A percentile compares a stretch with the other conserved stretches of the same genome.
phyloP scores from a whole-genome alignment of 345 rosid genomes.

The Carallia brachiata region DNA sequence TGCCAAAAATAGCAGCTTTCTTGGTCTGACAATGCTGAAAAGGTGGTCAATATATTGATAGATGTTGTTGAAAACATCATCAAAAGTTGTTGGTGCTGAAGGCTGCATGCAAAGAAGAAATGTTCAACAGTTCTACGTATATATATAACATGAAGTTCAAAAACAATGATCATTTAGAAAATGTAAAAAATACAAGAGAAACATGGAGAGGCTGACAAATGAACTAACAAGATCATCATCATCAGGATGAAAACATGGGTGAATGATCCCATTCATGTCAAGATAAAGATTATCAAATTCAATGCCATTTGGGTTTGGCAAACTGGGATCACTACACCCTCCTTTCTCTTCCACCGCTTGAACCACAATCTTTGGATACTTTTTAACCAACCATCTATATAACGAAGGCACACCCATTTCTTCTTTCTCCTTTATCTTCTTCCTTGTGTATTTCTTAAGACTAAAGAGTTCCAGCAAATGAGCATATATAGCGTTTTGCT shows the following conservation, averaged over 20 bases:
- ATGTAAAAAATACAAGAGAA: not conserved
- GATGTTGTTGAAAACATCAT: slow-evolving; percentile 23
- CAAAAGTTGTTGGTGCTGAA: slow-evolving; percentile 13
- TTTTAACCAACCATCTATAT: slow-evolving; percentile 29
- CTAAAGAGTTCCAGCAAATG: no score
- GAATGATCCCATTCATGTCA: slow-evolving; percentile 35
- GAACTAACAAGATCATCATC: slow-evolving; percentile 18
- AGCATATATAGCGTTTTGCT: no score
- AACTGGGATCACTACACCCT: not conserved
- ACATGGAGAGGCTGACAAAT: not conserved
- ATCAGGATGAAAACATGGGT: slow-evolving; percentile 36
- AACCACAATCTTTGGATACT: slow-evolving; percentile 22
- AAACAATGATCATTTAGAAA: not conserved
- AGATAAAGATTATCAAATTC: slow-evolving; percentile 36
- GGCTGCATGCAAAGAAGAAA: slow-evolving; percentile 8
- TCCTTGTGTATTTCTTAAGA: not conserved
- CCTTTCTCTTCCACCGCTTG: slow-evolving; percentile 13
- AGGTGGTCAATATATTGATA: slow-evolving; percentile 23
- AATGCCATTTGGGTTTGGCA: slow-evolving; percentile 21
- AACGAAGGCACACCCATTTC: slow-evolving; percentile 35
- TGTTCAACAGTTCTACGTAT: no score
- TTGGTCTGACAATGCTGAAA: slow-evolving; percentile 26
- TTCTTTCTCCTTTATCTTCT: not conserved
- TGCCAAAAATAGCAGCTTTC: slow-evolving; percentile 28
- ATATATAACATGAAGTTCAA: not conserved